Conservation (phyloP, 176 grass and related monocot genomes). For the Pharus latifolius region DNA sequence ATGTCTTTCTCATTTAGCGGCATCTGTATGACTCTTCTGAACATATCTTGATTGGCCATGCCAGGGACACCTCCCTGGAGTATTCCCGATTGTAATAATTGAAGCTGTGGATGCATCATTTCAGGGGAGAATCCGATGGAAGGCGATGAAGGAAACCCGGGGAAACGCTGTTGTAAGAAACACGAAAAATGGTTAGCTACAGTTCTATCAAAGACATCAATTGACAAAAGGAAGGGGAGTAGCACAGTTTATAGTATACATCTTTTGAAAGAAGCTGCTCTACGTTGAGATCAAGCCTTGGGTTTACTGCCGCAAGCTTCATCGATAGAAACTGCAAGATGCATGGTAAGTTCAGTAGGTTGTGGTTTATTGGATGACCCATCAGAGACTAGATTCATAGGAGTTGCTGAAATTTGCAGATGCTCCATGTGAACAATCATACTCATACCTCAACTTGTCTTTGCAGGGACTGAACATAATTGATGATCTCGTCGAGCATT, state of each 20-base stretch:
- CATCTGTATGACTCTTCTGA: conserved; percentile 26
- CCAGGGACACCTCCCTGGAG: conserved; percentile 26
- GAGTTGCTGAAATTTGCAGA: neutral
- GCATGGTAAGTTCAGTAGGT: neutral
- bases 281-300: conserved; percentile 19
- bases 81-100: conserved; percentile 18
- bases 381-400: no score
- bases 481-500: conserved; percentile 89
- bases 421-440: neutral
- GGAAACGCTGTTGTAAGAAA: conserved; percentile 16
- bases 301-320: conserved; percentile 42
- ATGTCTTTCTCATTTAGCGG: conserved; percentile 14
- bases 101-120: conserved; percentile 27
- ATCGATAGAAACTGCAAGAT: conserved; percentile 58
- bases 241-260: conserved; percentile 22
- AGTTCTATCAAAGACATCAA: neutral
- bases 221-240: neutral
- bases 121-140: conserved; percentile 40
- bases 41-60: conserved; percentile 15
- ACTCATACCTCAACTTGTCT: conserved; percentile 59
- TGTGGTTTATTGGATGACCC: neutral
- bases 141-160: conserved; percentile 22
- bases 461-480: conserved; percentile 76
- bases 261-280: conserved; percentile 40
- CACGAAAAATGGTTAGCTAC: neutral